Conservation (phyloP, 1,139 yeast genomes). For the Barnettozyma hawaiiensis region DNA sequence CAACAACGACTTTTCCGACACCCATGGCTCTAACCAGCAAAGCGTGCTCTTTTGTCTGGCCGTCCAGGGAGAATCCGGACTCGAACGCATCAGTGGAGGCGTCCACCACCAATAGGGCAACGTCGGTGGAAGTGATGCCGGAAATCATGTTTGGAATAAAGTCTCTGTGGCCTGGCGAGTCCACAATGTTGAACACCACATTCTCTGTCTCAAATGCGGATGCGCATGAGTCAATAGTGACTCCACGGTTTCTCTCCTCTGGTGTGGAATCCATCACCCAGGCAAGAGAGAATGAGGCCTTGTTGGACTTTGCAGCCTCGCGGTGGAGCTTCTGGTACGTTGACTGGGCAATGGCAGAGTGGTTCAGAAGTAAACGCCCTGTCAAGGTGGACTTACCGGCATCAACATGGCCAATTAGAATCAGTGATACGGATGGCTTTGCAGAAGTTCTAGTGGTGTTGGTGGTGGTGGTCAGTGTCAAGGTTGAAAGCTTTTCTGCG, state of each 20-base stretch:
- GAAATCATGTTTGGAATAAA: constrained; percentile 99
- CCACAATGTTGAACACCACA: constrained; percentile 78
- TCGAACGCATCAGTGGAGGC: constrained; percentile 82
- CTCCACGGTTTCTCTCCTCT: constrained; percentile 88
- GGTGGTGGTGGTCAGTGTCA: constrained; percentile 24
- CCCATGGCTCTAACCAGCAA: constrained; percentile 80
- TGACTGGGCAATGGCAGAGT: constrained; percentile 73
- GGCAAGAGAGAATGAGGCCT: constrained; percentile 90
- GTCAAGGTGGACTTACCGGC: constrained; percentile 95
- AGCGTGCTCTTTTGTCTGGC: constrained; percentile 94
- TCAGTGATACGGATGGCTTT: constrained; percentile 71
- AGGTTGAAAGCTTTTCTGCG: constrained; percentile 17
- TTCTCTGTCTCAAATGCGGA: constrained; percentile 68
- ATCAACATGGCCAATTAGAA: constrained; percentile 94
- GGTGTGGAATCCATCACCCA: constrained; percentile 97
- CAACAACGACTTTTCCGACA: constrained; percentile 67
- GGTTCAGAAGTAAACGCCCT: constrained; percentile 81
- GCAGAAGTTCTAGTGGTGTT: constrained; percentile 34
- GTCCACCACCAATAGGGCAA: constrained; percentile 50
- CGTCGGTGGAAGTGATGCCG: constrained; percentile 85
- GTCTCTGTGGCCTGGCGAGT: constrained; percentile 98
- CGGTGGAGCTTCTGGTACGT: constrained; percentile 70
- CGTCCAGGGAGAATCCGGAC: constrained; percentile 78
- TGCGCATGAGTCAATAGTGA: constrained; percentile 88
- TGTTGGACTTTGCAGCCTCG: constrained; percentile 80